These are phyloP conservation scores for sunflower (Helianthus annuus) DNA, from an alignment of 129 eudicot genomes.

Conservation along the genomic window HanXRQr2.0-SUNRISE NC_035444.2:60030629-60031128, in stretches of 20 bases:
- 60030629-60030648: not conserved
- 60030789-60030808: constrained; percentile 15
- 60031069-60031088: constrained; percentile 24
- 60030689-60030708: constrained; percentile 63
- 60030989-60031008: constrained; percentile 92
- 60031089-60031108: constrained; percentile 4
- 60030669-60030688: constrained; percentile 20
- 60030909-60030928: constrained; percentile 41
- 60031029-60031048: constrained; percentile 26
- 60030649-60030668: constrained; percentile 20
- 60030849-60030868: not conserved
- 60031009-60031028: constrained; percentile 92
- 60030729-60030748: constrained; percentile 75
- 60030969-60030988: constrained; percentile 96
- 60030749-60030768: constrained; percentile 83
- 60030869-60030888: constrained; percentile 78
- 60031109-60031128: constrained; percentile 2
- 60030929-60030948: constrained; percentile 61
- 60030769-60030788: constrained; percentile 70
- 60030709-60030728: constrained; percentile 77
- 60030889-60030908: constrained; percentile 57
- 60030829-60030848: not conserved
- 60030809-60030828: not conserved
- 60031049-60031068: constrained; percentile 6
- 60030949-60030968: constrained; percentile 95